Evolutionary conservation across 805 yeast genomes (phyloP), one percentile per base, ranked within the genome.

Genomic region (Suhomyces tanzawaensis): DNA sequence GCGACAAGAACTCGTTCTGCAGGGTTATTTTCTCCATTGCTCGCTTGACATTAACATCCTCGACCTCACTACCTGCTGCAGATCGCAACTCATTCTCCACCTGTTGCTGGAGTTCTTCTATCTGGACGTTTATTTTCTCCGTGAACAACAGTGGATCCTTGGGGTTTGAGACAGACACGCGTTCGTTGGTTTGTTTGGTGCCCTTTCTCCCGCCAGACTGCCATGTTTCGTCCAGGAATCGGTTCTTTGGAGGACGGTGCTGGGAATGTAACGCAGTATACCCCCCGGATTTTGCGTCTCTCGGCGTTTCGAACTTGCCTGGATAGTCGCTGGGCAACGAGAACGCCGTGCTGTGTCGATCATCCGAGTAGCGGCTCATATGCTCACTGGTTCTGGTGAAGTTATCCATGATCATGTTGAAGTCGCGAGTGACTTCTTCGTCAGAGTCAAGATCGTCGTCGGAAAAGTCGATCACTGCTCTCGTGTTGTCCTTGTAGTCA

Each of bases 321-420:
- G 60, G 59, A 37, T 48, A 54, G 19, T 48, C 25, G 17, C 38
- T 28, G 4, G 57, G 57, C 13, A 52, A 31, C 4, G 56, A 47
- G 16, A 4, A 7, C 19, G 19, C 35, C 8, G 11, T 17, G 4
- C n/a, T 7, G 4, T 9, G 9, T n/a, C n/a, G n/a, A 5, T 13
- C 14, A 5, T 30, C 5, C 6, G 26, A n/a, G 26, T 19, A 16
- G 19, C 23, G 19, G 9, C 24, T 13, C 22, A 37, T 19, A 14
- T 15, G 25, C 4, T 29, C 35, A 16, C 33, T 38, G 7, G 40
- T 26, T 12, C 40, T 31, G n/a, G 42, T 39, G 19, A 39, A 34
- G 13, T 34, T 38, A 18, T 35, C 37, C 24, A 41, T 31, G n/a
- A 45, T 13, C 4, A 21, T 22, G 25, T 42, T 25, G 37, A 31